A percentile compares a stretch with the other conserved stretches of the same genome.
These are phyloP conservation scores for Nannizziopsis arthrosporioides DNA, from an alignment of 2,329 filamentous ascomycete species.

Conservation along the genomic window DNA sequence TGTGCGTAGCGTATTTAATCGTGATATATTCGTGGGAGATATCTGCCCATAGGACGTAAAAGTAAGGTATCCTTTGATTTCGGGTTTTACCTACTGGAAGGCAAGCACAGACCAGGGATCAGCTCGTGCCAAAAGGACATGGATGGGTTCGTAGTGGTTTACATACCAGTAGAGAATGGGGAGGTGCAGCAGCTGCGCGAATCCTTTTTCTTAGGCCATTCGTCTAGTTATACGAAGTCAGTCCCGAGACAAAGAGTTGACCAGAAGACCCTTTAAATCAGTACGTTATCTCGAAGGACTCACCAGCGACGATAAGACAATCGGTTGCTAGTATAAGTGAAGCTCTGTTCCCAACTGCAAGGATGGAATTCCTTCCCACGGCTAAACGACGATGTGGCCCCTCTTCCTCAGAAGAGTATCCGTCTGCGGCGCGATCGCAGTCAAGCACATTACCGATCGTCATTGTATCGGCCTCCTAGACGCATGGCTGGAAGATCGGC, in stretches of 20 bases:
- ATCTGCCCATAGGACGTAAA: conserved; percentile 75
- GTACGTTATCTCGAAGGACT: conserved; percentile 10
- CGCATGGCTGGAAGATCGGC: background rate
- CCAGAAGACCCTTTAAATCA: no score
- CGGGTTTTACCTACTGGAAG: background rate
- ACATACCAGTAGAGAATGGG: conserved; percentile 40
- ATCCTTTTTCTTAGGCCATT: conserved; percentile 41
- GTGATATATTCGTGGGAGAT: conserved; percentile 48
- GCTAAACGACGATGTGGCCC: background rate
- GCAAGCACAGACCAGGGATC: background rate
- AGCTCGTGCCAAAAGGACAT: background rate
- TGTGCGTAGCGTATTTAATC: conserved; percentile 59
- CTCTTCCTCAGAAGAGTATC: conserved; percentile 9
- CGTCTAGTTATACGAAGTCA: conserved; percentile 31
- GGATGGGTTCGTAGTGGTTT: conserved; percentile 1
- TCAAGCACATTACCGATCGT: conserved; percentile 6
- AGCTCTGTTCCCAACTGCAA: conserved; percentile 46
- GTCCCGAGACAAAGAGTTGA: background rate
- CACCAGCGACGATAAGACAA: conserved; percentile 49
- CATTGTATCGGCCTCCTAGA: background rate
- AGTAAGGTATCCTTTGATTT: conserved; percentile 54
- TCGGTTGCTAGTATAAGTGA: conserved; percentile 51
- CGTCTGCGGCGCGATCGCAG: conserved; percentile 7
- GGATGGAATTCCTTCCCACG: conserved; percentile 25
- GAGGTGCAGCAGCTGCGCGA: conserved; percentile 44